phyloP scores from a whole-genome alignment of 202 grass and related monocot genomes.

The Brachypodium distachyon region DNA sequence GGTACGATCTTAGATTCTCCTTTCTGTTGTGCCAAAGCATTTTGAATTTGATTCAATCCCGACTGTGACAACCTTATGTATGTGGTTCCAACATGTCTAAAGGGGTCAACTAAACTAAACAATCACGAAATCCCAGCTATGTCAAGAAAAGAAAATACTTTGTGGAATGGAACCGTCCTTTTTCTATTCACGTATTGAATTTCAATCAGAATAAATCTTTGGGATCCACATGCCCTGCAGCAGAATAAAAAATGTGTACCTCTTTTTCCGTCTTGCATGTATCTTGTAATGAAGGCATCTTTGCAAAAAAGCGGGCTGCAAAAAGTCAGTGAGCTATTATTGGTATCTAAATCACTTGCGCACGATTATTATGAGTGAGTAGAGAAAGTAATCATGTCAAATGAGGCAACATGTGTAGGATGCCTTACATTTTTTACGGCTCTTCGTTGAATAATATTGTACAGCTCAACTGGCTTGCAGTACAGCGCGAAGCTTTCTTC shows the following conservation, averaged over 20 bases:
- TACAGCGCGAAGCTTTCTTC: constrained; percentile 91
- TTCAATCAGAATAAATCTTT: background rate
- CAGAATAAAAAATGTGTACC: constrained; percentile 35
- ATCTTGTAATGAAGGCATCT: constrained; percentile 91
- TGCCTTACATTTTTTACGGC: constrained; percentile 61
- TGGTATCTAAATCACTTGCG: constrained; percentile 20
- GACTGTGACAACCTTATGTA: background rate
- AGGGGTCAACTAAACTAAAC: background rate
- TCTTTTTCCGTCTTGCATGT: constrained; percentile 78
- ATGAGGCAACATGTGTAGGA: background rate
- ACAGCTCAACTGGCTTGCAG: constrained; percentile 93
- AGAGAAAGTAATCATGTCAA: background rate
- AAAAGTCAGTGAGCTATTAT: constrained; percentile 7
- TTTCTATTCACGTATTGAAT: background rate
- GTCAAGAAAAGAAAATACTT: background rate
- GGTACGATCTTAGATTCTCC: background rate
- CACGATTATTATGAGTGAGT: background rate
- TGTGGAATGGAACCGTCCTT: background rate
- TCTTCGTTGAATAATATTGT: constrained; percentile 92
- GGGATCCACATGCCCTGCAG: background rate
- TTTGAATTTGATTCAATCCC: background rate
- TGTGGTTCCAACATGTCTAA: background rate
- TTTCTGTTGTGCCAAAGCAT: background rate
- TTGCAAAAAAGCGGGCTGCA: constrained; percentile 86
- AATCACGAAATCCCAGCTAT: background rate